A percentile compares a stretch with the other conserved stretches of the same genome.
phyloP scores from a whole-genome alignment of 306 rosid genomes.

The Quercus dentata region DNA sequence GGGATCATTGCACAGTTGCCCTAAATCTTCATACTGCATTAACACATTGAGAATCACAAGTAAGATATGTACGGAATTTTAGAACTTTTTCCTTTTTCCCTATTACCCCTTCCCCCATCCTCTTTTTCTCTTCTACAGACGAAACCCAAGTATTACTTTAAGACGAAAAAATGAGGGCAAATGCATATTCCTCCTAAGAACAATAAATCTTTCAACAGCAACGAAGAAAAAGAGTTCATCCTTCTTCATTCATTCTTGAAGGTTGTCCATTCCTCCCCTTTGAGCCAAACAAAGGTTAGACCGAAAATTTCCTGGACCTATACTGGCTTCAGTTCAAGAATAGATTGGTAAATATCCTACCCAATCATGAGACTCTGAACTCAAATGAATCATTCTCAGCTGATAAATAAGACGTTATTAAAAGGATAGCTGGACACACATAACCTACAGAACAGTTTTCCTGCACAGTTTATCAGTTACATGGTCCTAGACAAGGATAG shows the following conservation, averaged over 20 bases:
- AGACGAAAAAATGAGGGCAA: background rate
- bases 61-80: background rate
- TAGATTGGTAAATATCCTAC: too few relatives aligned
- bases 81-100: background rate
- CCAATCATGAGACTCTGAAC: too few relatives aligned
- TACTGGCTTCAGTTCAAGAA: background rate
- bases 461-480: too few relatives aligned
- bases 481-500: too few relatives aligned
- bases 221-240: background rate
- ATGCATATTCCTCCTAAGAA: background rate
- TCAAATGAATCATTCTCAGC: too few relatives aligned
- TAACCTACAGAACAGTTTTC: too few relatives aligned
- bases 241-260: background rate
- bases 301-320: background rate
- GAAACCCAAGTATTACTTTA: background rate
- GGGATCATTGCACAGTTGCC: conserved; percentile 83
- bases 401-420: too few relatives aligned
- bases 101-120: background rate
- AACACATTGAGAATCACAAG: conserved; percentile 18
- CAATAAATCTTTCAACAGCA: background rate
- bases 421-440: too few relatives aligned
- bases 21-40: conserved; percentile 58
- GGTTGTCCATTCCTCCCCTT: too few relatives aligned
- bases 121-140: background rate
- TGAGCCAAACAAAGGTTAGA: too few relatives aligned